Conservation (phyloP, 257 asterid genomes). For the Solanum clarkiae region DNA sequence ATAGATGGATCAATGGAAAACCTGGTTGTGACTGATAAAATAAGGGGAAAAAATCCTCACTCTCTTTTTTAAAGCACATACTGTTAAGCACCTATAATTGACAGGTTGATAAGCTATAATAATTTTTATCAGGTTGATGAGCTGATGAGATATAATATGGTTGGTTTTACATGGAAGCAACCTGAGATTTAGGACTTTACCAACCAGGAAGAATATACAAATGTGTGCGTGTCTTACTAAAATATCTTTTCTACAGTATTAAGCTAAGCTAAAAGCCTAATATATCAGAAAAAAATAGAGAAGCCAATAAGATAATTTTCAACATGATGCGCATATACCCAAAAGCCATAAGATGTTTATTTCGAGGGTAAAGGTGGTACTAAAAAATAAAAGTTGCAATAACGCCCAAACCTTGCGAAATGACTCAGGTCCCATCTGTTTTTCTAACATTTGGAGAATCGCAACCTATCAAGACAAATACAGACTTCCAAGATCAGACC, state of each 20-base stretch:
- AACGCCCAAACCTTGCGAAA: conserved; percentile 70
- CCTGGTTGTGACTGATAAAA: neutral
- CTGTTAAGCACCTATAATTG: neutral
- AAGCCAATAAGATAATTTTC: neutral
- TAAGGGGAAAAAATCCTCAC: neutral
- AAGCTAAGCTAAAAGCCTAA: neutral
- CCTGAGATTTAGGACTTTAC: neutral
- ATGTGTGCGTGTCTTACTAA: neutral
- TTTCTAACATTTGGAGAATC: conserved; percentile 93
- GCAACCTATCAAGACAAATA: conserved; percentile 52
- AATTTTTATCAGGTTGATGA: neutral
- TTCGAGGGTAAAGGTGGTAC: neutral
- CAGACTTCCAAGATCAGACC: neutral
- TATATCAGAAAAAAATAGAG: neutral
- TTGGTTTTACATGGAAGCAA: neutral
- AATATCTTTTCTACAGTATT: neutral
- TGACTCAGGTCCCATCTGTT: conserved; percentile 99
- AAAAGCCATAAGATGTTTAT: neutral
- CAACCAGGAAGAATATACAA: neutral
- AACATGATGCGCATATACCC: neutral
- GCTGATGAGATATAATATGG: neutral
- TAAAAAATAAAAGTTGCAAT: neutral
- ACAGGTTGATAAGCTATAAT: neutral
- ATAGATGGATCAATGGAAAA: neutral
- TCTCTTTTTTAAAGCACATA: neutral